These are phyloP conservation scores for Talaromyces sp. DNA, from an alignment of 2,329 filamentous ascomycete genomes.

Conservation along the genomic window DNA sequence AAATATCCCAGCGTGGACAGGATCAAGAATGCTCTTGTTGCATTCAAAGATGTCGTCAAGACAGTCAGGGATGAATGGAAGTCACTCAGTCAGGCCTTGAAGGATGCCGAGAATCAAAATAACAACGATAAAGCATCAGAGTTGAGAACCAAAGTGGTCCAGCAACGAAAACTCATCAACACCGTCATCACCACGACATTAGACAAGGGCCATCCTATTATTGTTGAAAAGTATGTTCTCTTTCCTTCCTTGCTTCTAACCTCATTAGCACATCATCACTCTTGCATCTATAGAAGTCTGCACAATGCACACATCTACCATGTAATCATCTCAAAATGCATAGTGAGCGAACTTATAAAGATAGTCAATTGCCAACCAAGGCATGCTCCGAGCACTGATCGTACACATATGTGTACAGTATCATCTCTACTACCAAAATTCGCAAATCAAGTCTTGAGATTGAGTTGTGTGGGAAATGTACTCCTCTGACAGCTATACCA, in stretches of 20 bases:
- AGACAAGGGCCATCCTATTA: conserved; percentile 42
- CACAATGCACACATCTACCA: conserved; percentile 31
- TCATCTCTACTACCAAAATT: conserved; percentile 7
- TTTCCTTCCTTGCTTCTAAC: conserved; percentile 15
- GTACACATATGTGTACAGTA: conserved; percentile 5
- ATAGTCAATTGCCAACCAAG: conserved; percentile 13
- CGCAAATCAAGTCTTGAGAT: conserved; percentile 13
- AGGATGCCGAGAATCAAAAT: conserved; percentile 55
- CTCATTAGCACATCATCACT: conserved; percentile 23
- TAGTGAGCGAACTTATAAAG: conserved; percentile 20
- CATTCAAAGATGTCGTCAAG: conserved; percentile 57
- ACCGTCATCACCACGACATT: conserved; percentile 42
- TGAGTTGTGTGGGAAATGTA: conserved; percentile 4
- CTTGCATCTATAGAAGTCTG: conserved; percentile 30
- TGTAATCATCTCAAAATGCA: conserved; percentile 32
- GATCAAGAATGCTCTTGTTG: conserved; percentile 51
- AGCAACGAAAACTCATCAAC: conserved; percentile 55
- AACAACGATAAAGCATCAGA: conserved; percentile 49
- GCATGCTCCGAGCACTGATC: conserved; percentile 11
- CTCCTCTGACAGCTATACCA: neutral
- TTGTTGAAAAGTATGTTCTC: conserved; percentile 47
- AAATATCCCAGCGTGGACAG: conserved; percentile 46
- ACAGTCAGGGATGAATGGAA: conserved; percentile 59
- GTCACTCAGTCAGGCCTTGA: conserved; percentile 50
- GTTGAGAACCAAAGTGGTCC: conserved; percentile 53